Base-by-base conservation (phyloP, 2,329 filamentous ascomycete genomes). In the Aspergillus japonicus region DNA sequence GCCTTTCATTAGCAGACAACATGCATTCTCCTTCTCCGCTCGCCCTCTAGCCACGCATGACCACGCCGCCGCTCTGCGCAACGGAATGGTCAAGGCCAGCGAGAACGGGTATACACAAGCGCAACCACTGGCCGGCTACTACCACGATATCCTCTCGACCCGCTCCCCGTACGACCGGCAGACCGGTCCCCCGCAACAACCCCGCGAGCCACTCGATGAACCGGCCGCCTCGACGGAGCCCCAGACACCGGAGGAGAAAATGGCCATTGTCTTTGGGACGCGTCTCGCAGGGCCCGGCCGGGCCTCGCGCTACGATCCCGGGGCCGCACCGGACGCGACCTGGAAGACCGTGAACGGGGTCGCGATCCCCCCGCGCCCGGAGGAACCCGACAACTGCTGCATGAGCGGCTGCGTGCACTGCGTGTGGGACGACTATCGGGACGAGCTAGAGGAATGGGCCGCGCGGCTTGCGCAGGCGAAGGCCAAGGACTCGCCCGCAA, bases 381-480 rank as follows among this genome's bases (percentile, higher is more conserved):
- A 87, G 51, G 94, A 99, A 77, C 95, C 95, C 3, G 95, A 98
- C 70, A 97, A 99, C 73, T 99, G 95, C 83, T 99, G 95, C 78
- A 99, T 99, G 95, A 95, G 91, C 71, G 95, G 95, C 3, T 99
- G 95, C 73, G 94, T 96, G 52, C 93, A 98, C 75, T 99, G 95
- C 75, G 95, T 98, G 2, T 98, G 93, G 93, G 93, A 97, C 69
- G 82, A 87, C 56, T 98, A 88, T 76, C 85, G 93, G 8, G 94
- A 99, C 66, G 95, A 98, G 55, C 83, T 98, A 77, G 93, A 98
- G 75, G 90, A 91, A 59, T 98, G 92, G 91, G 89, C 88, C 4
- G 79, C 81, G 14, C 84, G 87, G 60, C 85, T 83, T 39, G 78
- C 81, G 4, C 83, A 89, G 70, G 92, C 91, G 1, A 84, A 77